Conservation (phyloP, 1,284 basidiomycete species). For the Puccinia coronata region DNA sequence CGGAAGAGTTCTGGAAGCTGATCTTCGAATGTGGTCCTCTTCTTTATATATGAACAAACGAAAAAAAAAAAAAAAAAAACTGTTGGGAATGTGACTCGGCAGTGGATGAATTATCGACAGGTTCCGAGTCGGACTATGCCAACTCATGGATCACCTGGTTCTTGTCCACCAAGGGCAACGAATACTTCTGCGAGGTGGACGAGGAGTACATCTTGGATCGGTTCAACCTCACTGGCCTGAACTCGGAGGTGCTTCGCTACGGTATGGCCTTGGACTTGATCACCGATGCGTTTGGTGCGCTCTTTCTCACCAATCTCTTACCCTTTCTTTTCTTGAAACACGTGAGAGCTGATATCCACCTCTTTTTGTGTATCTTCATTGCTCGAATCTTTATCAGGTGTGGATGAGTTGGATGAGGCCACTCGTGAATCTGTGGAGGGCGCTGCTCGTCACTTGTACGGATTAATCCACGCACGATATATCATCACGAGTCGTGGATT, state of each 20-base stretch:
- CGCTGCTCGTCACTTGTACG: constrained; percentile 73
- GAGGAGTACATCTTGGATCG: constrained; percentile 98
- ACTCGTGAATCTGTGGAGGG: constrained; percentile 69
- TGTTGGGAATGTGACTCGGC: too few species aligned
- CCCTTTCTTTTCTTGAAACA: too few species aligned
- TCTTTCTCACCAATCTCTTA: constrained; percentile 50
- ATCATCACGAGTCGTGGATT: constrained; percentile 40
- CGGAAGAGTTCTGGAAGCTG: too few species aligned
- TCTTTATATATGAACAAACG: too few species aligned
- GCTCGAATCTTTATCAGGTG: constrained; percentile 53
- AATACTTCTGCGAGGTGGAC: constrained; percentile 99
- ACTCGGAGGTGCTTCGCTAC: constrained; percentile 94
- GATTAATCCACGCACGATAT: constrained; percentile 51
- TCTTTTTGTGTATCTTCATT: constrained; percentile 62
- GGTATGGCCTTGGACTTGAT: constrained; percentile 91
- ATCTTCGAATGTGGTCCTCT: too few species aligned
- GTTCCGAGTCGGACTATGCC: constrained; percentile 83
- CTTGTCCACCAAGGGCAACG: constrained; percentile 78
- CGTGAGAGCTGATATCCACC: too few species aligned
- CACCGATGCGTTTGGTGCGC: constrained; percentile 77
- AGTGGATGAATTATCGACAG: constrained; percentile 81
- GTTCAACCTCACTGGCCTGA: constrained; percentile 96
- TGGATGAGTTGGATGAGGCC: constrained; percentile 63
- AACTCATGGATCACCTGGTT: constrained; percentile 96
- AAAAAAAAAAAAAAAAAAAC: too few species aligned